A percentile compares a stretch with the other conserved stretches of the same genome.
Conservation (phyloP, 495 filamentous ascomycete genomes). For the Aspergillus carlsbadensis region DNA sequence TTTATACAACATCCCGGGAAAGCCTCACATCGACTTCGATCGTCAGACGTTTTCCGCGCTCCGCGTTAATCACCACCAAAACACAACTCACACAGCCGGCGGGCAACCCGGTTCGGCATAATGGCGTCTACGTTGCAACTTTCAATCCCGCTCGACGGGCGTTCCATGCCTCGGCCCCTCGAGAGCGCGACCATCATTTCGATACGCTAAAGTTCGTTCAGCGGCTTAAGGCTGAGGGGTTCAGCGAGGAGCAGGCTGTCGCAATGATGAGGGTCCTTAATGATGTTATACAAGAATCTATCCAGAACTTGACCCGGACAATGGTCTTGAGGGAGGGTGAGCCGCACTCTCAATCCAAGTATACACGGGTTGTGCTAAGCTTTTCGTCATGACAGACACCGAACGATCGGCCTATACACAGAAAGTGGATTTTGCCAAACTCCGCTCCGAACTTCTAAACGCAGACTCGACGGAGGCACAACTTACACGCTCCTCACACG, state of each 20-base stretch:
- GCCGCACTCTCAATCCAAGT: not conserved
- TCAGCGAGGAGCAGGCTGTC: constrained; percentile 91
- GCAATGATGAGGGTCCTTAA: constrained; percentile 97
- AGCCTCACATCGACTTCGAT: constrained; percentile 19
- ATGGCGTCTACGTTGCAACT: constrained; percentile 48
- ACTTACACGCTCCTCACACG: constrained; percentile 85
- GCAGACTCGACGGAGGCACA: constrained; percentile 87
- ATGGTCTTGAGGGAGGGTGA: constrained; percentile 94
- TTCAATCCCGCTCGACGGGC: constrained; percentile 45
- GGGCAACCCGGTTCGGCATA: constrained; percentile 39
- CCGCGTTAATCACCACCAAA: constrained; percentile 5
- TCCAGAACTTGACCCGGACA: constrained; percentile 95
- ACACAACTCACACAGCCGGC: constrained; percentile 19
- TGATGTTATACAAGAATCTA: constrained; percentile 96
- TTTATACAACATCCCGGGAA: constrained; percentile 24
- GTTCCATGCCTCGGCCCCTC: constrained; percentile 69
- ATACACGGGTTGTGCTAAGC: not conserved
- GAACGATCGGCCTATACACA: constrained; percentile 85
- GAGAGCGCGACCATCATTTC: constrained; percentile 84
- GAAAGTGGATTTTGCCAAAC: constrained; percentile 99
- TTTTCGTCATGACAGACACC: constrained; percentile 38
- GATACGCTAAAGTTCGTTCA: constrained; percentile 98
- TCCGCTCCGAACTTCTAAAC: constrained; percentile 88
- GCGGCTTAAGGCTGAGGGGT: constrained; percentile 83
- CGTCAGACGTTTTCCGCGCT: constrained; percentile 21